These are phyloP conservation scores for Luzula sylvatica DNA, from an alignment of 176 grass and related monocot genomes.

Conservation along the genomic window DNA sequence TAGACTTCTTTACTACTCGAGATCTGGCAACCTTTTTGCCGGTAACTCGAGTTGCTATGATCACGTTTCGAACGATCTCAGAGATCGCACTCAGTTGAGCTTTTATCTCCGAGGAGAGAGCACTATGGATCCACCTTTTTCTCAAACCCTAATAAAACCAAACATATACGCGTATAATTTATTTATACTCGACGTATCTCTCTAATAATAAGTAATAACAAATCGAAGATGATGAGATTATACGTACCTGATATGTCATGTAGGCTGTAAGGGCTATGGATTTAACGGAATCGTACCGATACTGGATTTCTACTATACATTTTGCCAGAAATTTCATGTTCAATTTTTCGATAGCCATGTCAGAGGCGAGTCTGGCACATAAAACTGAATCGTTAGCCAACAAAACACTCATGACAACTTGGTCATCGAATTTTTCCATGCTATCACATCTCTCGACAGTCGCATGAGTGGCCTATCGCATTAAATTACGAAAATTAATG, in stretches of 20 bases:
- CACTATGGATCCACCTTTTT: too few relatives aligned
- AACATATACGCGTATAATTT: too few relatives aligned
- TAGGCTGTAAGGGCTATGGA: background rate
- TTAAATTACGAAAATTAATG: background rate
- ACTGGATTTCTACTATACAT: background rate
- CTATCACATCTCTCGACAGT: slow-evolving; percentile 23
- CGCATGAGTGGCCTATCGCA: slow-evolving; percentile 28
- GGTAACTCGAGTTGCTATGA: too few relatives aligned
- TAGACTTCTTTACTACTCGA: too few relatives aligned
- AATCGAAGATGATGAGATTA: background rate
- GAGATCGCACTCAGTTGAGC: too few relatives aligned
- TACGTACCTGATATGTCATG: slow-evolving; percentile 1
- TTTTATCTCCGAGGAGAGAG: too few relatives aligned
- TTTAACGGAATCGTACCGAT: background rate
- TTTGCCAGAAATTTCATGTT: background rate
- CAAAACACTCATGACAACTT: slow-evolving; percentile 43
- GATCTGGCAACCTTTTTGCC: too few relatives aligned
- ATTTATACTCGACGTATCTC: too few relatives aligned
- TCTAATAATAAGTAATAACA: too few relatives aligned
- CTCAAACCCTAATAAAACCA: too few relatives aligned
- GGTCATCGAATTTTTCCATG: slow-evolving; percentile 37
- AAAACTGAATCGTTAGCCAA: slow-evolving; percentile 38
- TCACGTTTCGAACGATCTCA: too few relatives aligned
- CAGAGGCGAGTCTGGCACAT: slow-evolving; percentile 38
- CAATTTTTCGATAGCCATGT: background rate